These are phyloP conservation scores for Chlorella ohadii DNA, from an alignment of 139 green algal species.

Conservation along the genomic window DNA sequence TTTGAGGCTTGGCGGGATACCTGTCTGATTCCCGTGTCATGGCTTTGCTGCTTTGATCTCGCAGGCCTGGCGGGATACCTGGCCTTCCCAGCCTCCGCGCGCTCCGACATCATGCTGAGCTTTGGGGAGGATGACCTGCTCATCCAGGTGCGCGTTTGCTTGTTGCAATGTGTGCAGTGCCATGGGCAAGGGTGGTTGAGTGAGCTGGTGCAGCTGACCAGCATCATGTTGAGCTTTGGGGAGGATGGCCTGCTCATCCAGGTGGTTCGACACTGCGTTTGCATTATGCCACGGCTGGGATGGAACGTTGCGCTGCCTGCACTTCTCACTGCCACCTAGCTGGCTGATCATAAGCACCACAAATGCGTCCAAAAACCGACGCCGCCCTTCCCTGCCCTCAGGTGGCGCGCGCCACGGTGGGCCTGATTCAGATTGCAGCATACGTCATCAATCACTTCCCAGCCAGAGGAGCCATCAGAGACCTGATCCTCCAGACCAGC, in stretches of 20 bases:
- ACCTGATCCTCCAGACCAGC: constrained; percentile 31
- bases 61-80: constrained; percentile 59
- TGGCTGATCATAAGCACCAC: too few relatives aligned
- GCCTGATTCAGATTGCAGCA: constrained; percentile 57
- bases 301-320: too few relatives aligned
- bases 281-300: too few relatives aligned
- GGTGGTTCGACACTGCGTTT: not conserved
- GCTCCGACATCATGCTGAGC: constrained; percentile 71
- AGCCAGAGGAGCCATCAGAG: constrained; percentile 44
- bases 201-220: too few relatives aligned
- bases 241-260: constrained; percentile 40
- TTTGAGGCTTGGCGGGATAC: not conserved
- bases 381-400: not conserved
- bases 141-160: constrained; percentile 22
- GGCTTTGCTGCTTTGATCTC: too few relatives aligned
- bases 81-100: constrained; percentile 61
- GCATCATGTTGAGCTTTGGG: constrained; percentile 68
- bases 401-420: constrained; percentile 58
- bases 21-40: too few relatives aligned
- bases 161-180: too few relatives aligned
- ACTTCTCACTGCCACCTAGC: too few relatives aligned
- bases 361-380: not conserved
- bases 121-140: constrained; percentile 50
- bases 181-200: too few relatives aligned
- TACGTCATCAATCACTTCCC: constrained; percentile 77